Evolutionary conservation across 1,284 basidiomycete genomes (phyloP).

Genomic region (Irpex rosettiformis): DNA sequence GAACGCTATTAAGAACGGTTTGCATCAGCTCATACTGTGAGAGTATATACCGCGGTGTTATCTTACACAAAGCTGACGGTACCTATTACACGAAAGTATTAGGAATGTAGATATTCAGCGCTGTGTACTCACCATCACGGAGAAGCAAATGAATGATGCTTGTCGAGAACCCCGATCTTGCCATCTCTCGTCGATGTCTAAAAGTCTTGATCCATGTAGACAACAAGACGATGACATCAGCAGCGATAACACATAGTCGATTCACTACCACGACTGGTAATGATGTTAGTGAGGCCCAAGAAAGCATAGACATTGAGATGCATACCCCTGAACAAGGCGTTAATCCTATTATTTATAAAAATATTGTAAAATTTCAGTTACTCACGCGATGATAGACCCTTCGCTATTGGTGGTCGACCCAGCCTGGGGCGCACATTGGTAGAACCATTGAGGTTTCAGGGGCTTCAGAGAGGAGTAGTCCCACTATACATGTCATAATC

Average conservation of each 20-base stretch:
- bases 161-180: not conserved
- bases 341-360: not conserved
- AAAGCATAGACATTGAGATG: not conserved
- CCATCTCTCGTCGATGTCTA: not conserved
- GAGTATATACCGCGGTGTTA: no score
- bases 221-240: not conserved
- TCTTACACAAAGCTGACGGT: not conserved
- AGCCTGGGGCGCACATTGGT: not conserved
- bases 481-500: not conserved
- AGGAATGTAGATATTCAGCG: not conserved
- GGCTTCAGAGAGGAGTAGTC: not conserved
- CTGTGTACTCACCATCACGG: not conserved
- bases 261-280: not conserved
- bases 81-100: not conserved
- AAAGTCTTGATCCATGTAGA: not conserved
- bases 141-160: not conserved
- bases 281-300: not conserved
- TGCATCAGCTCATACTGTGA: no score
- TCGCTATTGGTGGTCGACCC: not conserved
- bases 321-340: not conserved
- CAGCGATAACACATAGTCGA: not conserved
- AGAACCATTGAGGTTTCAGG: not conserved
- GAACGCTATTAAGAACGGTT: not conserved
- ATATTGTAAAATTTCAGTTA: not conserved
- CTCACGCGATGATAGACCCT: not conserved